phyloP scores from a whole-genome alignment of 2,329 filamentous ascomycete species.

The Colletotrichum costaricense region DNA sequence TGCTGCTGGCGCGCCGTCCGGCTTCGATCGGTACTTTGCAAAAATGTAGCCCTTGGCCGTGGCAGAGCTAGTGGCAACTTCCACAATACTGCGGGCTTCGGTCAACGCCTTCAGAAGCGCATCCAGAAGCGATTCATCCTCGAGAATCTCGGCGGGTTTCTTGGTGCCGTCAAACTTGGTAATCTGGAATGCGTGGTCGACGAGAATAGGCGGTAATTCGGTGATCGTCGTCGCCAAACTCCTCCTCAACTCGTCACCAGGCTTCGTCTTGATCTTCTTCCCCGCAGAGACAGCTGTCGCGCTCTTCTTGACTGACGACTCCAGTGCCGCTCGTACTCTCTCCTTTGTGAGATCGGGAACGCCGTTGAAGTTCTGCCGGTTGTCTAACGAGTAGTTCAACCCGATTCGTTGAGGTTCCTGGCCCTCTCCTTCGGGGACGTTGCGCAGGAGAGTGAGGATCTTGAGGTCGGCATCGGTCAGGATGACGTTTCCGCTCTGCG shows the following conservation, averaged over 20 bases:
- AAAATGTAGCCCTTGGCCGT: constrained; percentile 87
- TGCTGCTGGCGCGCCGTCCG: constrained; percentile 38
- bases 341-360: constrained; percentile 81
- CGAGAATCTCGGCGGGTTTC: constrained; percentile 77
- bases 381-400: constrained; percentile 80
- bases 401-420: constrained; percentile 86
- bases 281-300: constrained; percentile 58
- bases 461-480: constrained; percentile 87
- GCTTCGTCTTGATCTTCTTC: constrained; percentile 80
- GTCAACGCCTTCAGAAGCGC: constrained; percentile 75
- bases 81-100: constrained; percentile 76
- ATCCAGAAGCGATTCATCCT: constrained; percentile 72
- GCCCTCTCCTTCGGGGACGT: constrained; percentile 83
- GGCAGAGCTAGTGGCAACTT: constrained; percentile 74
- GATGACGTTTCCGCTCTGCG: constrained; percentile 86
- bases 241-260: constrained; percentile 80
- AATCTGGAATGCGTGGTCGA: constrained; percentile 85
- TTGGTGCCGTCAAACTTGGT: constrained; percentile 76
- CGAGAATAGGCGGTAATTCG: constrained; percentile 86
- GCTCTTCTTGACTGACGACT: constrained; percentile 71
- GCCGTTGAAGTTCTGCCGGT: constrained; percentile 85
- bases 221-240: constrained; percentile 86
- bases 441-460: constrained; percentile 83
- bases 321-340: constrained; percentile 75
- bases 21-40: constrained; percentile 67